Conservation (phyloP, 176 grass and related monocot genomes). For the Phoenix roebelenii region DNA sequence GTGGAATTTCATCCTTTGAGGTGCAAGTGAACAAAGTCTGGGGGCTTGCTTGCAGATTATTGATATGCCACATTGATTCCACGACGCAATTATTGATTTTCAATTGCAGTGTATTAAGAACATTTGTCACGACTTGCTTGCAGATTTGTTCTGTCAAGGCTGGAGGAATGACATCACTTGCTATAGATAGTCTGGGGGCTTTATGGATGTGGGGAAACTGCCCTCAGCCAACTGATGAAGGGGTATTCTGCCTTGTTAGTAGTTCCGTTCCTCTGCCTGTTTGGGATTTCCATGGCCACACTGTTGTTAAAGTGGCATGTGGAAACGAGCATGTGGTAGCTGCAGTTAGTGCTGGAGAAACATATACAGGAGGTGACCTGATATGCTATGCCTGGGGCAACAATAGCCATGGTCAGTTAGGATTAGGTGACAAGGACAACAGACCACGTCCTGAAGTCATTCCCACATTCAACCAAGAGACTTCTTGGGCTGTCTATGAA, state of each 20-base stretch:
- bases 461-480: conserved; percentile 46
- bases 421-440: conserved; percentile 73
- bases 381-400: conserved; percentile 84
- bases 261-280: conserved; percentile 56
- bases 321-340: conserved; percentile 97
- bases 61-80: no score
- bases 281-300: conserved; percentile 87
- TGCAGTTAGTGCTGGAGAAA: conserved; percentile 65
- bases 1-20: no score
- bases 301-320: conserved; percentile 82
- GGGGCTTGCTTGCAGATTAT: no score
- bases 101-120: no score
- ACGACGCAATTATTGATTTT: no score
- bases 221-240: conserved; percentile 55
- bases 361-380: conserved; percentile 53
- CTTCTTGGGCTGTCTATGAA: conserved; percentile 89
- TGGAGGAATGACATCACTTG: conserved; percentile 98
- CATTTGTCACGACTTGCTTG: not conserved
- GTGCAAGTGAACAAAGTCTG: no score
- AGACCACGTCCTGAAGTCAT: conserved; percentile 53
- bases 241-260: conserved; percentile 40
- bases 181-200: conserved; percentile 81
- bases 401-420: conserved; percentile 85
- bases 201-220: conserved; percentile 96
- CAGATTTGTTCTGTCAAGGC: conserved; percentile 78